Evolutionary conservation across 2,329 filamentous ascomycete species (phyloP), one percentile per base, ranked within the genome.

Genomic region (Aspergillus sergii): DNA sequence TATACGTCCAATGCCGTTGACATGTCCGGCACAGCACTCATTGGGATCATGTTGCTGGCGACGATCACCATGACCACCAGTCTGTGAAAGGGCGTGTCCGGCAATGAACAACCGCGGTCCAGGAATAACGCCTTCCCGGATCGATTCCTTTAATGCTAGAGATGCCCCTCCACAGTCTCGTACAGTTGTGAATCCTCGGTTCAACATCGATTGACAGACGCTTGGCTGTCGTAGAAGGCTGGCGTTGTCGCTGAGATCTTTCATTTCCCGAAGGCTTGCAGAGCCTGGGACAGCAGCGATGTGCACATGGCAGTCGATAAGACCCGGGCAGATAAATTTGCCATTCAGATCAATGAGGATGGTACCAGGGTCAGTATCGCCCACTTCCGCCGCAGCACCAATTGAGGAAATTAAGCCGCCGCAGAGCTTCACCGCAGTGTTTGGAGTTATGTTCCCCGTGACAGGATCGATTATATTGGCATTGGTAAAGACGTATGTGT

Each of bases 151-250:
- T 36, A 89, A 75, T 1, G 86, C 83, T 0, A 84, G 73, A 0
- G 79, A 78, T 1, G 86, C 86, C 4, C 87, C 87, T 0, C 86
- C 86, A 39, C 83, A 86, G 69, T 89, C 86, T 4, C 87, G 81
- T 3, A 86, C 79, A 1, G 79, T 84, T 1, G 87, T 89, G 74
- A 88, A 89, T 1, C 87, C 86, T 21, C 86, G 80, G 46, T 75
- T 72, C 0, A 89, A 79, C 75, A 87, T 88, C 61, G 85, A 79
- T 6, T 68, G 63, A 9, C 69, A 63, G 21, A 71, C 62, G 53
- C 65, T 63, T 14, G 67, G 64, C 43, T 70, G 67, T 0, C 70
- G 68, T 10, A 71, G 62, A 4, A 72, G 66, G 30, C 67, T 65
- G 0, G 69, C 65, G 28, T 69, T 64, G 26, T 72, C 66, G 11